Base-by-base conservation (phyloP, 2,329 filamentous ascomycete species). In the Xylariales sp. region DNA sequence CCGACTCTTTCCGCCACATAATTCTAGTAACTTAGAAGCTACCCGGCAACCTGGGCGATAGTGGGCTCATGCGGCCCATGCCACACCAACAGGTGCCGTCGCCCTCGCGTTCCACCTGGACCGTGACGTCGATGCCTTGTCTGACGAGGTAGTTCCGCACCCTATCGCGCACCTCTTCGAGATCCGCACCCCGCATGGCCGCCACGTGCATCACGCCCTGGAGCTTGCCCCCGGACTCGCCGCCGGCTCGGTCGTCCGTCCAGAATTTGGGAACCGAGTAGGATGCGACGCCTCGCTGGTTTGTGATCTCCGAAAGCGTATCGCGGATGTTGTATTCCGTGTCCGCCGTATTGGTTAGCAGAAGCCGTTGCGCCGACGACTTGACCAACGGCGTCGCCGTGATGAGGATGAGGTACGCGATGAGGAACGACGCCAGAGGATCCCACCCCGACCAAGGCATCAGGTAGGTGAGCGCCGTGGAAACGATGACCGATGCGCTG, bases 371-470 rank as follows among this genome's bases (percentile, higher is more conserved):
- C 0, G 94, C 96, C 1, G 93, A 94, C 16, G 92, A 93, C 69
- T 89, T 89, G 28, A 99, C 94, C 0, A 99, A 86, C 0, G 96
- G 96, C 36, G 95, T 88, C 0, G 96, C 93, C 8, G 94, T 97
- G n/a, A 91, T 87, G 78, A 97, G 94, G 72, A 99, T 99, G 54
- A 99, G 85, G 32, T 96, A 86, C 0, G 96, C 95, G 72, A 99
- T 99, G 67, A 97, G 86, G 78, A 94, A 97, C 0, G 95, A 97
- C 0, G 96, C 96, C 23, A 98, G 81, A 2, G 96, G 96, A 78
- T 99, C 96, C 89, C 95, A 99, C 30, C 95, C 93, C 6, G 93
- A 88, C 94, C 95, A 98, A 16, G 92, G 92, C 76, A 93, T 91
- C 74, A 93, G 90, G 76, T 97, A 91, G 0, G 97, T 97, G 28